phyloP scores from a whole-genome alignment of 1,139 yeast species.

The Yarrowia galli region DNA sequence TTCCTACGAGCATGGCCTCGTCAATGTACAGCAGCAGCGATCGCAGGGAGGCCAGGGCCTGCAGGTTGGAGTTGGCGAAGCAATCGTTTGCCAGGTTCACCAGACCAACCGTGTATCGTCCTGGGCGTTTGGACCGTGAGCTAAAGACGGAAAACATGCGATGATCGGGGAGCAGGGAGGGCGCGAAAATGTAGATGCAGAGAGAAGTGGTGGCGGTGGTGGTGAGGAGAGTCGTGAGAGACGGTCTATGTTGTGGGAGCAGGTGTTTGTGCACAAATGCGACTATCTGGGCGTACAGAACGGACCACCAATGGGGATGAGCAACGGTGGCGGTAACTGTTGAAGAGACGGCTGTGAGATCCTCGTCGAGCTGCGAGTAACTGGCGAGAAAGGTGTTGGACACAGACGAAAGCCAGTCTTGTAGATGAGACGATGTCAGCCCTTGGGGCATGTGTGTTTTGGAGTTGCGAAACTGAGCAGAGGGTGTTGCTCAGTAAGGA shows the following conservation, averaged over 20 bases:
- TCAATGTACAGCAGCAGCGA: constrained; percentile 67
- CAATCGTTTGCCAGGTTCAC: constrained; percentile 86
- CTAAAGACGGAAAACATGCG: constrained; percentile 19
- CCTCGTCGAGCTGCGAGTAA: constrained; percentile 32
- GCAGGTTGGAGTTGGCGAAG: constrained; percentile 90
- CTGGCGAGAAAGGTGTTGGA: constrained; percentile 32
- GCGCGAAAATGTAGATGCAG: constrained; percentile 48
- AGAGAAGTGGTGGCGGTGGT: constrained; percentile 7
- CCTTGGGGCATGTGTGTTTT: constrained; percentile 29
- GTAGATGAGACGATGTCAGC: not conserved
- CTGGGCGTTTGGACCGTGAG: constrained; percentile 40
- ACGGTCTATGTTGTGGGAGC: constrained; percentile 1
- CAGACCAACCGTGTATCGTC: constrained; percentile 74
- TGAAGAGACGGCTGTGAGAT: not conserved
- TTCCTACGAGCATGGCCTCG: constrained; percentile 43
- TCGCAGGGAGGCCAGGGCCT: constrained; percentile 78
- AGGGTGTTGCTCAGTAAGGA: not conserved
- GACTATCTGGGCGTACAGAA: not conserved
- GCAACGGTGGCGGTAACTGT: constrained; percentile 1
- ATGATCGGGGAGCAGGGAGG: constrained; percentile 42
- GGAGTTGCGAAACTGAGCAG: not conserved
- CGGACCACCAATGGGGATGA: constrained; percentile 7
- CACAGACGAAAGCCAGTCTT: constrained; percentile 35
- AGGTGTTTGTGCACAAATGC: not conserved
- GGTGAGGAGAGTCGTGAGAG: not conserved